Evolutionary conservation across 352 stramenopile genomes (phyloP).

Genomic region (Aphanomyces cochlioides): DNA sequence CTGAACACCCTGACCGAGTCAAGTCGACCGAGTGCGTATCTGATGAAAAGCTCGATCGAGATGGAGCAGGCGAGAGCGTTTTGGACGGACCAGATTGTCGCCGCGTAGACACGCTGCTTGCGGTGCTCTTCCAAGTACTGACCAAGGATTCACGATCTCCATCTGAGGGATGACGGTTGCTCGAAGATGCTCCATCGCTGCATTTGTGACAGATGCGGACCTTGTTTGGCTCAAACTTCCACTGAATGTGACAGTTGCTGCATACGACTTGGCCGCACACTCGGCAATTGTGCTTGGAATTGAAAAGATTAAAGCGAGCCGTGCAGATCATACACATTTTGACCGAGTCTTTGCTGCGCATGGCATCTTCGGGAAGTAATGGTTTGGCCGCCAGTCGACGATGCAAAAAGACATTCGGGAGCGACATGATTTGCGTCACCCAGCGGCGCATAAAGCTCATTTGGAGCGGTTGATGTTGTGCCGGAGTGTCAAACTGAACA

Average conservation of each 20-base stretch:
- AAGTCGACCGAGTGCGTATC: neutral
- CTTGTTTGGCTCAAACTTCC: neutral
- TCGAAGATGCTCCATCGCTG: neutral
- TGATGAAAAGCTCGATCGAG: neutral
- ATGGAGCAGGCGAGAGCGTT: neutral
- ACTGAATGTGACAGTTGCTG: constrained; percentile 39
- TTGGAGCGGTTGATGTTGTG: neutral
- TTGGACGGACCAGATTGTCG: neutral
- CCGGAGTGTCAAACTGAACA: neutral
- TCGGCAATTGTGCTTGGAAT: constrained; percentile 60
- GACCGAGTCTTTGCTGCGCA: constrained; percentile 15
- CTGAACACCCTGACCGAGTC: neutral
- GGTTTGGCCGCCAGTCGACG: neutral
- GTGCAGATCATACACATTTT: constrained; percentile 57
- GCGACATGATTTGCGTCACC: constrained; percentile 21
- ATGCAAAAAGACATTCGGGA: neutral
- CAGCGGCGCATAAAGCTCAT: constrained; percentile 19
- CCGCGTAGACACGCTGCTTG: neutral
- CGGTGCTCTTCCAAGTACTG: neutral
- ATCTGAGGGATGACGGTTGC: no score
- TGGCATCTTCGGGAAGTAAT: neutral
- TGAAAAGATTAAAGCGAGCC: constrained; percentile 39
- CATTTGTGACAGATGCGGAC: constrained; percentile 2
- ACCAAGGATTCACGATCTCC: neutral
- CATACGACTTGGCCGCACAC: constrained; percentile 67